A percentile compares a stretch with the other conserved stretches of the same genome.
These are phyloP conservation scores for Heteromeles arbutifolia DNA, from an alignment of 306 rosid genomes.

Conservation along the genomic window DNA sequence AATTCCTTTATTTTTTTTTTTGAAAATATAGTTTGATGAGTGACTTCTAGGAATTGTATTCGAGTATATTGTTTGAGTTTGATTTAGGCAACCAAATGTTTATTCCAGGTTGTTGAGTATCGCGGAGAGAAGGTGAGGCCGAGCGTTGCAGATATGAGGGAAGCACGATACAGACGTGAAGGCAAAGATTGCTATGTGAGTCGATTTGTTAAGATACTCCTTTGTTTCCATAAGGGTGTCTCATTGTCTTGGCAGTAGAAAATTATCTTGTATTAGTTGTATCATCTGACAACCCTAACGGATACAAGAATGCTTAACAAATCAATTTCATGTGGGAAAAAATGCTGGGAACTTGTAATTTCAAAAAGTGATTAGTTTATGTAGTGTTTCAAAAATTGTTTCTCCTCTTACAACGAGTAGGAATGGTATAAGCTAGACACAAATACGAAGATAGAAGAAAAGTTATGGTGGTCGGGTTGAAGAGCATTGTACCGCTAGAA, in stretches of 20 bases:
- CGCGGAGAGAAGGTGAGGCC: conserved; percentile 87
- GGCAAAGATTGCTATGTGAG: conserved; percentile 98
- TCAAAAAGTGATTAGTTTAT: background rate
- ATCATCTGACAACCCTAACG: background rate
- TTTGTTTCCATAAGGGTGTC: background rate
- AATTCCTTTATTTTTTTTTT: background rate
- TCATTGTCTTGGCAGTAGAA: background rate
- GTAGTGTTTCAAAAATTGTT: background rate
- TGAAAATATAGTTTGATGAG: background rate
- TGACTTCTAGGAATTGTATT: background rate
- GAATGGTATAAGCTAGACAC: background rate
- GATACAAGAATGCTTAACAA: background rate
- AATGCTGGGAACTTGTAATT: background rate
- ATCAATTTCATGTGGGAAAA: background rate
- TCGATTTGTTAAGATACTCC: conserved; percentile 1
- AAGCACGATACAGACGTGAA: conserved; percentile 57
- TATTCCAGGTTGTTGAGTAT: conserved; percentile 80
- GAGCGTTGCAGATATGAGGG: conserved; percentile 84
- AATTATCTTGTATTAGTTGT: background rate
- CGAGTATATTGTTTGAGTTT: background rate
- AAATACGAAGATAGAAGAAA: background rate
- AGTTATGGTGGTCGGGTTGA: background rate
- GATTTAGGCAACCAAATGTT: background rate
- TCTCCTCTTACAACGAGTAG: background rate
- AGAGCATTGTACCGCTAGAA: background rate